Evolutionary conservation across 495 filamentous ascomycete species (phyloP), one percentile per base, ranked within the genome.

Genomic region (Massariosphaeria phaeospora): DNA sequence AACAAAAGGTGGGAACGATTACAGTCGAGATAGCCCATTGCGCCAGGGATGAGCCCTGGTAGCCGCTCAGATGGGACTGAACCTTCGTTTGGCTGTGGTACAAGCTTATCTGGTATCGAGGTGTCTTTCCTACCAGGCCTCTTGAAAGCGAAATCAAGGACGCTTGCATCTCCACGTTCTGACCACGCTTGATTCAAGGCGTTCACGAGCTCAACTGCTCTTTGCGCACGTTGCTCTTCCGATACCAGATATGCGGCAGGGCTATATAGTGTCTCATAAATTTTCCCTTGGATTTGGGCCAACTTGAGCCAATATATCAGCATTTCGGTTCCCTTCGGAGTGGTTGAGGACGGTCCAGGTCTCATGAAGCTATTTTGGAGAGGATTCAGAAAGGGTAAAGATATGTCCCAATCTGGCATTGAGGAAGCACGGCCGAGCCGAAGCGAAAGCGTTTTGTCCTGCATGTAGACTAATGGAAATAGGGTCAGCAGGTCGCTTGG

Each of bases 361-460:
- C 29, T 30, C n/a, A 40, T 12, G 34, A 15, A 8, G 38, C 38
- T 12, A 40, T 40, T 7, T 25, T 20, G 20, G 15, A 17, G 23
- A 30, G 27, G 13, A 20, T 9, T 12, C 0, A 54, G 59, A 21
- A 35, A 70, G 50, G 49, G 81, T 70, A 40, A 73, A 61, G 77
- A 77, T 58, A 86, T 81, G 52, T 87, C 84, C 64, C 76, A 83
- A 62, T 85, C 81, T 24, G 82, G 80, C 25, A 85, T 74, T 3
- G 73, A 68, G 0, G 80, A 76, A 0, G 81, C 77, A 4, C 82
- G 79, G 1, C 84, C 83, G 11, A 84, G 68, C 5, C 83, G 77
- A n/a, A 88, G 68, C 0, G 83, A 78, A 20, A 88, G 67, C 11
- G 73, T 73, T 54, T 79, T 82, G 54, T 85, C 75, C 7, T 83